Conservation (phyloP, 164 flowering plant genomes). For the Pachysandra terminalis region DNA sequence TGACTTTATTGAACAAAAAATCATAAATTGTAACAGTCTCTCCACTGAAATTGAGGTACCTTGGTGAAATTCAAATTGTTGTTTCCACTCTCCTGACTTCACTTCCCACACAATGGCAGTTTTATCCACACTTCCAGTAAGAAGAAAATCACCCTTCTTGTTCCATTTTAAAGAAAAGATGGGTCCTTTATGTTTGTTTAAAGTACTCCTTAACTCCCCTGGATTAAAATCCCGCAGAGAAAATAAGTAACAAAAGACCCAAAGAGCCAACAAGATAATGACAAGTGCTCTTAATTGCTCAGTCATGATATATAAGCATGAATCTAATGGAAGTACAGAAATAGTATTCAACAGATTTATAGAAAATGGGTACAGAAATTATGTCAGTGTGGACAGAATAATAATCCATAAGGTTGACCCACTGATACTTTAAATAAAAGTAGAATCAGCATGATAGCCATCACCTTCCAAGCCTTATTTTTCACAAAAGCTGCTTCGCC, state of each 20-base stretch:
- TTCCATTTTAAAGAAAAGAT: slow-evolving; percentile 96
- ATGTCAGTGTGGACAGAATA: too few relatives aligned
- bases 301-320: not conserved
- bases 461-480: too few relatives aligned
- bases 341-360: not conserved
- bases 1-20: not conserved
- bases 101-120: slow-evolving; percentile 98
- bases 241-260: not conserved
- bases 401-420: too few relatives aligned
- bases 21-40: not conserved
- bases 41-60: slow-evolving; percentile 34
- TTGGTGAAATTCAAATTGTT: slow-evolving; percentile 88
- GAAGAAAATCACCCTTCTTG: slow-evolving; percentile 95
- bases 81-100: slow-evolving; percentile 85
- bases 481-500: too few relatives aligned
- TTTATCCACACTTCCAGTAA: slow-evolving; percentile 95
- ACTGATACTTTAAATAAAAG: too few relatives aligned
- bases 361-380: too few relatives aligned
- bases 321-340: not conserved
- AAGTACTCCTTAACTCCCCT: slow-evolving; percentile 80
- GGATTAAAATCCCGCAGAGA: not conserved
- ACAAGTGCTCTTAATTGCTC: not conserved
- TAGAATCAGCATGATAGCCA: too few relatives aligned
- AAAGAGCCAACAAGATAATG: not conserved
- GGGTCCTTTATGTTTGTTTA: slow-evolving; percentile 91